Percentiles rank a stretch among this genome's conserved stretches.
Conservation (phyloP, 2,329 filamentous ascomycete genomes). For the Fusarium odoratissimum region DNA sequence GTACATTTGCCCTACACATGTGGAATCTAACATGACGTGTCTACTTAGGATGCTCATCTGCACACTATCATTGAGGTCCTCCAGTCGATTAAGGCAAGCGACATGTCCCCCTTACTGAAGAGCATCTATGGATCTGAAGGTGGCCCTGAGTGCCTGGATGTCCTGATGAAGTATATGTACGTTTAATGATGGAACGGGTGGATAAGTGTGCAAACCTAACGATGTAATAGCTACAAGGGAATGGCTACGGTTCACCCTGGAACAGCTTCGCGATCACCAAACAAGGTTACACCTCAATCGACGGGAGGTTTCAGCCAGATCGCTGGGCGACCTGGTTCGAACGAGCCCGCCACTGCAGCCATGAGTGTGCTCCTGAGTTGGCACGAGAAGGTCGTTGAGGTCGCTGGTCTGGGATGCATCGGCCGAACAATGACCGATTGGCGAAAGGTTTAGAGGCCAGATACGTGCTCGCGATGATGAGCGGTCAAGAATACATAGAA, state of each 20-base stretch:
- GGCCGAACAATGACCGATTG: slow-evolving; percentile 96
- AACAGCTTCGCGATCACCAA: slow-evolving; percentile 57
- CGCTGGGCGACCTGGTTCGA: slow-evolving; percentile 63
- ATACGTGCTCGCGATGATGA: slow-evolving; percentile 18
- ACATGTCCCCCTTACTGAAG: slow-evolving; percentile 91
- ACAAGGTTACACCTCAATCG: slow-evolving; percentile 74
- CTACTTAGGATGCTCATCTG: slow-evolving; percentile 80
- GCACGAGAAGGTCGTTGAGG: slow-evolving; percentile 98
- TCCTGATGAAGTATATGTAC: slow-evolving; percentile 97
- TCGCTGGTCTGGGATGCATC: slow-evolving; percentile 91
- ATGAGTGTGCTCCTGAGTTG: slow-evolving; percentile 98
- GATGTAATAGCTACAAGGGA: slow-evolving; percentile 79
- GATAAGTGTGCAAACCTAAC: slow-evolving; percentile 18
- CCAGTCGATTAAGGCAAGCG: slow-evolving; percentile 94
- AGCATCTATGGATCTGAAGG: slow-evolving; percentile 82
- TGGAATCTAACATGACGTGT: background rate
- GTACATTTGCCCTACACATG: background rate
- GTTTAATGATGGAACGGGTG: slow-evolving; percentile 48
- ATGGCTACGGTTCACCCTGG: slow-evolving; percentile 70
- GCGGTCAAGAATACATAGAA: slow-evolving; percentile 36
- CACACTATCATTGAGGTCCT: slow-evolving; percentile 92
- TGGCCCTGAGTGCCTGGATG: slow-evolving; percentile 87
- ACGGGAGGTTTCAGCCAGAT: slow-evolving; percentile 89
- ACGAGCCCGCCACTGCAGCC: slow-evolving; percentile 80
- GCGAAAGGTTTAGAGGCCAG: slow-evolving; percentile 70